phyloP scores from a whole-genome alignment of 352 stramenopile species.

The Salisapilia sapeloensis region DNA sequence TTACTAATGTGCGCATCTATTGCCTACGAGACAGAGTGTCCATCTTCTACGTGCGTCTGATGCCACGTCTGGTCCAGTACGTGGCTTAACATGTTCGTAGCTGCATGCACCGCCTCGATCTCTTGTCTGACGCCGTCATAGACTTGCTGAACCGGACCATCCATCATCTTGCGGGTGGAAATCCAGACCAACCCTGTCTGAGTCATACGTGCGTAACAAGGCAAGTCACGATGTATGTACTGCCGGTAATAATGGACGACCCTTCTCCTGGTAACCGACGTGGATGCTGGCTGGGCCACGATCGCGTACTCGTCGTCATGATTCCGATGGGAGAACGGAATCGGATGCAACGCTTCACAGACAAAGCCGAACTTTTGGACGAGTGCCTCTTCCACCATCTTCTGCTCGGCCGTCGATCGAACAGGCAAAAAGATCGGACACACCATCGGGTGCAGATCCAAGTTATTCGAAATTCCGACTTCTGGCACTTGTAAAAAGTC shows the following conservation, averaged over 20 bases:
- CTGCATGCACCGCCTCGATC: constrained; percentile 27
- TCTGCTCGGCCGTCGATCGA: constrained; percentile 16
- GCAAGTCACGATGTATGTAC: constrained; percentile 39
- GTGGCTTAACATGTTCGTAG: constrained; percentile 14
- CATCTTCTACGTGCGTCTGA: constrained; percentile 1
- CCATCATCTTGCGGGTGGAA: constrained; percentile 56
- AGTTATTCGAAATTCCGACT: constrained; percentile 59
- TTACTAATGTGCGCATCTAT: not conserved
- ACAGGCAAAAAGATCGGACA: constrained; percentile 60
- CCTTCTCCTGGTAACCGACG: constrained; percentile 8
- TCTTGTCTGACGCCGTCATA: constrained; percentile 42
- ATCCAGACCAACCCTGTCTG: constrained; percentile 68
- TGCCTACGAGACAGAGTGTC: not conserved
- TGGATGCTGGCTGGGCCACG: constrained; percentile 7
- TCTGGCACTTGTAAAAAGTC: constrained; percentile 57
- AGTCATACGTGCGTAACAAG: constrained; percentile 59
- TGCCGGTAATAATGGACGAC: constrained; percentile 40
- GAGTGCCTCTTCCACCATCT: constrained; percentile 39
- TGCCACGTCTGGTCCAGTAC: constrained; percentile 11
- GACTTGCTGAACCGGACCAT: constrained; percentile 42
- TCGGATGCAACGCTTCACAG: constrained; percentile 46
- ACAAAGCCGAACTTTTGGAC: constrained; percentile 49
- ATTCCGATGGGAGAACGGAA: constrained; percentile 33
- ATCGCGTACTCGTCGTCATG: constrained; percentile 35
- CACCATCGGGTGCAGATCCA: constrained; percentile 63